Evolutionary conservation across 2,329 filamentous ascomycete species (phyloP).

Genomic region (Fusarium burgessii): DNA sequence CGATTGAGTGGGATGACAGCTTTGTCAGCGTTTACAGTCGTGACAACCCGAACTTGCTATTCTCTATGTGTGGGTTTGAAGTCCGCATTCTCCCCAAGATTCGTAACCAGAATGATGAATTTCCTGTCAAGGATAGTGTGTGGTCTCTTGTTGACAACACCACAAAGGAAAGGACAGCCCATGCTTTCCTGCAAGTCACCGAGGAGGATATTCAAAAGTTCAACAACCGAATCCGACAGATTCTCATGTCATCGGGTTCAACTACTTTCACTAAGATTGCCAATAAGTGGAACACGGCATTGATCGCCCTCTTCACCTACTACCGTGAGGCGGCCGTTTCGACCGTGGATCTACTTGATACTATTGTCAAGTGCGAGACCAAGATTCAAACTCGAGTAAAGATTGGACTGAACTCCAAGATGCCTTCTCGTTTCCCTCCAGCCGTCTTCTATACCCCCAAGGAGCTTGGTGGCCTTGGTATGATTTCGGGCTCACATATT

Average conservation of each 20-base stretch:
- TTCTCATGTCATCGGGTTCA: slow-evolving; percentile 99
- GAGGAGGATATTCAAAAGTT: slow-evolving; percentile 99
- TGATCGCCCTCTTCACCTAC: slow-evolving; percentile 98
- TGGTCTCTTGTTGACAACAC: slow-evolving; percentile 98
- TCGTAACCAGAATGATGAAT: slow-evolving; percentile 95
- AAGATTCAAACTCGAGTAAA: slow-evolving; percentile 99
- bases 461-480: slow-evolving; percentile 94
- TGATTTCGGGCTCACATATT: slow-evolving; percentile 99
- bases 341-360: slow-evolving; percentile 92
- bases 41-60: slow-evolving; percentile 96
- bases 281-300: slow-evolving; percentile 99
- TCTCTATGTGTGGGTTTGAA: slow-evolving; percentile 98
- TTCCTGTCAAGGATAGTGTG: slow-evolving; percentile 96
- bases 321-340: slow-evolving; percentile 98
- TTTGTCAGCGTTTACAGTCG: slow-evolving; percentile 98
- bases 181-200: slow-evolving; percentile 97
- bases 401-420: slow-evolving; percentile 98
- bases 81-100: slow-evolving; percentile 96
- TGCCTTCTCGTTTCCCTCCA: slow-evolving; percentile 98
- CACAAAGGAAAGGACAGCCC: slow-evolving; percentile 95
- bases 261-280: slow-evolving; percentile 99
- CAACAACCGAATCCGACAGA: slow-evolving; percentile 98
- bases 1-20: slow-evolving; percentile 98
- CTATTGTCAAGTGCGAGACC: slow-evolving; percentile 99
- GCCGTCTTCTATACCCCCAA: slow-evolving; percentile 99